Base-by-base conservation (phyloP, 2,329 filamentous ascomycete species). In the Fusarium palustre region DNA sequence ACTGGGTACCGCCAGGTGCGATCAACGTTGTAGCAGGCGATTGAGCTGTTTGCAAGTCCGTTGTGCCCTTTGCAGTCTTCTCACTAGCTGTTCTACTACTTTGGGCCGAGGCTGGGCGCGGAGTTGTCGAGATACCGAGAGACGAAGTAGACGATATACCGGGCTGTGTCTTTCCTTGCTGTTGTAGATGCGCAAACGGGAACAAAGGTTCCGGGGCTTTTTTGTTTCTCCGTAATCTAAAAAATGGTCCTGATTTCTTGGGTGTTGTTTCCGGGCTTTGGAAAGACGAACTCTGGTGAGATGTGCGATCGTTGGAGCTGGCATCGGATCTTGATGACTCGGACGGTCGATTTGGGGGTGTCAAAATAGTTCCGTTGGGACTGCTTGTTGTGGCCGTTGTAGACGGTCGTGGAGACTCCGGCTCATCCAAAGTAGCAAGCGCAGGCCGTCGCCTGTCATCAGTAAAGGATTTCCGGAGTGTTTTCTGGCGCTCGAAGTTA, bases 291-390 rank as follows among this genome's bases (percentile, higher is more conserved):
- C 91, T 61, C 86, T 89, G 41, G 83, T 87, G 47, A 82, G 86
- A 68, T 82, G 86, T 49, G 84, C 86, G 78, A 74, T 94, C 91
- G 42, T 86, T 88, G 18, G 90, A 92, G 80, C 92, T 97, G 45
- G 88, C 92, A 78, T 97, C 94, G 30, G 95, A 97, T 70, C 92
- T 88, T 3, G 94, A 97, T 3, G 95, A 97, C 75, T 97, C 95
- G 76, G 80, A 68, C 79, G 76, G 75, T 80, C 86, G 72, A 78
- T 83, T 49, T 76, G 82, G 72, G 77, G 84, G 69, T 79, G 79
- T 59, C 81, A 93, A 81, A 4, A 88, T 84, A 24, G 74, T 75
- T 43, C 74, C 76, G 52, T 77, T 78, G 34, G 75, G 74, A 18
- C 64, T 66, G 30, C 69, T 67, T 6, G 59, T 58, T 28, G 73